Conservation (phyloP, 225 moss, liverwort and hornwort genomes). For the Physcomitrium patens region DNA sequence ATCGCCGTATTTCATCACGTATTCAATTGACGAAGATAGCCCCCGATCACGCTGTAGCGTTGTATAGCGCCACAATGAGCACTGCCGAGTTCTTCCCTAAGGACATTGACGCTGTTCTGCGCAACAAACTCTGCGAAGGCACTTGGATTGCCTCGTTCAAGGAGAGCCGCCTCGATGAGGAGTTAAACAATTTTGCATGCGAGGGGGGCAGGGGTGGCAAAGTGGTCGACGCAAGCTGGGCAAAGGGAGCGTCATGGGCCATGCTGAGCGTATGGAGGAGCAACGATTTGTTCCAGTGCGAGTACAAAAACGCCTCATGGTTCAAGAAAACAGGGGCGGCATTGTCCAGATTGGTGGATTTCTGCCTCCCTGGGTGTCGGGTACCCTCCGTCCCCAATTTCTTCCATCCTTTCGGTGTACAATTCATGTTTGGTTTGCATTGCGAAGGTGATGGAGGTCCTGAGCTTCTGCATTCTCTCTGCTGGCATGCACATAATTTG, state of each 20-base stretch:
- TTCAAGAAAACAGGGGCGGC: conserved; percentile 63
- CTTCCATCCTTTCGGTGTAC: conserved; percentile 87
- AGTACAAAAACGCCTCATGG: conserved; percentile 77
- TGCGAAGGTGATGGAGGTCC: conserved; percentile 55
- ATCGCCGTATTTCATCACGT: conserved; percentile 58
- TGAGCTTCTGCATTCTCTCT: conserved; percentile 70
- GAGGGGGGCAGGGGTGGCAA: conserved; percentile 40
- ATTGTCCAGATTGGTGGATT: conserved; percentile 73
- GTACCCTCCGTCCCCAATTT: conserved; percentile 93
- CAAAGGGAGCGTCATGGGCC: conserved; percentile 71
- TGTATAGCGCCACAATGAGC: conserved; percentile 72
- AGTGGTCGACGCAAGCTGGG: conserved; percentile 35
- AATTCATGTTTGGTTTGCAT: conserved; percentile 93
- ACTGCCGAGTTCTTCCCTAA: conserved; percentile 90
- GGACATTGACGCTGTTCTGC: conserved; percentile 81
- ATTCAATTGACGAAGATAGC: conserved; percentile 66
- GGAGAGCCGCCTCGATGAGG: conserved; percentile 36
- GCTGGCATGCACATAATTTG: conserved; percentile 91
- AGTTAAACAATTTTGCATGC: conserved; percentile 49
- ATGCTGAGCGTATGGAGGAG: conserved; percentile 95
- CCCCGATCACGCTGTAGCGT: conserved; percentile 62
- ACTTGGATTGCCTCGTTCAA: conserved; percentile 84
- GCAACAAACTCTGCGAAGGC: conserved; percentile 84
- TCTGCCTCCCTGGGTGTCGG: conserved; percentile 73
- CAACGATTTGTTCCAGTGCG: conserved; percentile 86